A percentile compares a stretch with the other conserved stretches of the same genome.
phyloP scores from a whole-genome alignment of 164 flowering plant species.

The Malania oleifera region DNA sequence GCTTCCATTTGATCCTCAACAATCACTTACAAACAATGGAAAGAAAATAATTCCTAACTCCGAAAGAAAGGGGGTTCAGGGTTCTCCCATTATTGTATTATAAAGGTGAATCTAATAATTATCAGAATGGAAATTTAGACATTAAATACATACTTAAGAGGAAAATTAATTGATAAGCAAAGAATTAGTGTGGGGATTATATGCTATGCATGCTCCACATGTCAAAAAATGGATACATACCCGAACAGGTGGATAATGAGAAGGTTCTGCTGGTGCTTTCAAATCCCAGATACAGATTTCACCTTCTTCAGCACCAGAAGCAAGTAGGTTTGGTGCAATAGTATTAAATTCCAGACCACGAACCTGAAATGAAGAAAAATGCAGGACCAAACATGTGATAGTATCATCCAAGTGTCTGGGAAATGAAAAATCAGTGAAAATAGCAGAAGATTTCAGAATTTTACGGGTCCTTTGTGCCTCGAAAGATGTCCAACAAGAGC shows the following conservation, averaged over 20 bases:
- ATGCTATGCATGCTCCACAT: neutral
- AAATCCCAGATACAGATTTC: constrained; percentile 97
- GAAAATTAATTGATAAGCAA: no score
- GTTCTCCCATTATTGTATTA: no score
- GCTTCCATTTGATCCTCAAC: no score
- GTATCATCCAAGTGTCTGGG: neutral
- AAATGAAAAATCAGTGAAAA: neutral
- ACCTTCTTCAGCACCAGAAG: constrained; percentile 97
- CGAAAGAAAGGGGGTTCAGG: no score
- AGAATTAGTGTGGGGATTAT: no score
- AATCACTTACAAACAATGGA: no score
- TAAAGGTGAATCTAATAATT: no score
- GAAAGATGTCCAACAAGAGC: constrained; percentile 59
- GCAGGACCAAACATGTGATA: neutral
- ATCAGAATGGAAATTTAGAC: no score
- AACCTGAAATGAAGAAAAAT: constrained; percentile 41
- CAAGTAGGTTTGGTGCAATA: constrained; percentile 67
- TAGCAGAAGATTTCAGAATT: constrained; percentile 23
- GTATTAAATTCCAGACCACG: constrained; percentile 89
- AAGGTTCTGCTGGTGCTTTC: constrained; percentile 62
- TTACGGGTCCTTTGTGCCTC: constrained; percentile 86
- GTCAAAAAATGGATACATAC: constrained; percentile 25
- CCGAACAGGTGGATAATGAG: constrained; percentile 77
- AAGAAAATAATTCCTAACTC: no score
- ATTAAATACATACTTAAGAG: no score